Base-by-base conservation (phyloP, 371 early-diverging fungal genomes). In the Mucor irregularis region DNA sequence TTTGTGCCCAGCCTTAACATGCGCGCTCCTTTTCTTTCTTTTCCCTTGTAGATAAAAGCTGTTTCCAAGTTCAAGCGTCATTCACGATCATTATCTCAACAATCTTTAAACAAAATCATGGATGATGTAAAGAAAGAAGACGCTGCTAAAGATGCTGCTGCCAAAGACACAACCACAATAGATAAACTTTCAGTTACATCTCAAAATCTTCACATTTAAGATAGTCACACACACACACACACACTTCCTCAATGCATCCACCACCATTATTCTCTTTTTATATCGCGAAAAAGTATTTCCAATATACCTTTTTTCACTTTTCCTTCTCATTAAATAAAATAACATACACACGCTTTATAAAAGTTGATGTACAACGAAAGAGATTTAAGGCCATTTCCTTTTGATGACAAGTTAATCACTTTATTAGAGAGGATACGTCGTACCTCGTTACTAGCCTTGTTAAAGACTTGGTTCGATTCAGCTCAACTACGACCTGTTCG, bases 41-140 rank as follows among this genome's bases (percentile, higher is more conserved):
- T 19, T 31, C 13, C 48, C 0, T 22, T 37, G 16, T 50, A 78
- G 76, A 74, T 79, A 60, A 76, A 74, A 42, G 80, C 80, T 24
- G 80, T 79, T 2, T 62, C 72, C 43, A 79, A 76, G 50, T 79
- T 79, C 53, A 76, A 74, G 34, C 72, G 80, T 40, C 80, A 76
- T 60, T 79, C 80, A 3, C 70, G 80, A 24, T 73, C 74, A 1
- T 56, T 71, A 30, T 78, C 78, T 25, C 78, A 78, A 33, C 73
- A 78, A 22, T 76, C 73, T 13, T 31, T 76, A 5, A 51, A 56
- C 38, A 66, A 71, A 42, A 67, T 71, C 44, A 62, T 72, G 62
- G 63, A 56, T 10, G 66, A 75, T 30, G 64, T 40, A 1, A 62
- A 70, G 34, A 38, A 53, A 9, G 43, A 39, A 30, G 34, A 39